phyloP scores from a whole-genome alignment of 176 grass and related monocot genomes.

The Oryza meyeriana region DNA sequence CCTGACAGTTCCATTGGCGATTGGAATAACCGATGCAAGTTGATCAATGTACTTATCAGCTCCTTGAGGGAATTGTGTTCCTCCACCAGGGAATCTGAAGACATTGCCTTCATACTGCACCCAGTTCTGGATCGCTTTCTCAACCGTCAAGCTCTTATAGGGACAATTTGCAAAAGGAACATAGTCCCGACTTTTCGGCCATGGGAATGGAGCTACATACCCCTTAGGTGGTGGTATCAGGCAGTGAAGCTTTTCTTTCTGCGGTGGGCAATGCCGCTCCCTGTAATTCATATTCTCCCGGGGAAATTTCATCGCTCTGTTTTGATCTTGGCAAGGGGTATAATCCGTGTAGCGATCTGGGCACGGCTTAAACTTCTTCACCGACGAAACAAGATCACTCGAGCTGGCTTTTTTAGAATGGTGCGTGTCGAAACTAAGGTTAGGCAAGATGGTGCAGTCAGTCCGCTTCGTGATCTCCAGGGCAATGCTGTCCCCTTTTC shows the following conservation, averaged over 20 bases:
- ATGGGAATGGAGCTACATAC: conserved; percentile 84
- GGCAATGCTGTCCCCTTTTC: conserved; percentile 91
- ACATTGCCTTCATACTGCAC: conserved; percentile 88
- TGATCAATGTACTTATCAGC: conserved; percentile 94
- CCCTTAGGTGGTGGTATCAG: conserved; percentile 77
- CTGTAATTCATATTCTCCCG: conserved; percentile 94
- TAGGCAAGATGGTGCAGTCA: conserved; percentile 72
- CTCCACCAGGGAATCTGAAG: conserved; percentile 92
- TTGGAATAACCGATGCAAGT: conserved; percentile 75
- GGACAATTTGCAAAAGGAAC: conserved; percentile 90
- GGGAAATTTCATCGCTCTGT: conserved; percentile 83
- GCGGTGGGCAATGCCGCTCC: conserved; percentile 73
- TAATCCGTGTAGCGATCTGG: conserved; percentile 55
- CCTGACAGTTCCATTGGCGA: conserved; percentile 84
- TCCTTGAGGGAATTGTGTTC: conserved; percentile 93
- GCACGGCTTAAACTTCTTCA: conserved; percentile 71
- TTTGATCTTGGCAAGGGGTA: conserved; percentile 90
- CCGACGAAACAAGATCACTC: conserved; percentile 27
- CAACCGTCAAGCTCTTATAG: conserved; percentile 93
- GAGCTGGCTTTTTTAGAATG: conserved; percentile 32
- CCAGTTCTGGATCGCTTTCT: conserved; percentile 97
- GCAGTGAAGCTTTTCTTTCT: conserved; percentile 81
- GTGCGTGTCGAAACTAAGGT: conserved; percentile 75
- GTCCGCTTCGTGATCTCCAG: conserved; percentile 85
- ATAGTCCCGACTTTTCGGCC: conserved; percentile 88